Conservation (phyloP, 2,329 filamentous ascomycete genomes). For the Trichophyton rubrum region DNA sequence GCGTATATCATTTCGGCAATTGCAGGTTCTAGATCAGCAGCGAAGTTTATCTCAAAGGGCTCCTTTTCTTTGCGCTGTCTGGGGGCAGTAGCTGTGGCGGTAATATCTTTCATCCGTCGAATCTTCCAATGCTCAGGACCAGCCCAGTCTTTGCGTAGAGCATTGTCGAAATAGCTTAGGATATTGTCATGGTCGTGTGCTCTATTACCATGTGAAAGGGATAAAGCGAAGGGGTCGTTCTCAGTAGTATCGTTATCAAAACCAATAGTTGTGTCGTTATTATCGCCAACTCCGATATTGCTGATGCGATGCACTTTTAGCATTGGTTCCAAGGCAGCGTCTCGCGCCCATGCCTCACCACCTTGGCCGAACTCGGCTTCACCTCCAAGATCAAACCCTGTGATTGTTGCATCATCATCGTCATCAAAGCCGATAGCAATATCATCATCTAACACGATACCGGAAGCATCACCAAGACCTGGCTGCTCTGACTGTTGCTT, state of each 20-base stretch:
- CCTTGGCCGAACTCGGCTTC: conserved; percentile 88
- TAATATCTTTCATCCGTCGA: conserved; percentile 76
- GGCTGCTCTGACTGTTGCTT: conserved; percentile 42
- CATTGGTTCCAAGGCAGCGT: conserved; percentile 76
- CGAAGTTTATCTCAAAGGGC: conserved; percentile 87
- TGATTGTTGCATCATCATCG: conserved; percentile 56
- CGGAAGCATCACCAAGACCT: conserved; percentile 54
- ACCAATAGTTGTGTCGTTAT: conserved; percentile 40
- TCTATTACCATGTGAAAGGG: conserved; percentile 58
- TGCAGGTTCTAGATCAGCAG: conserved; percentile 56
- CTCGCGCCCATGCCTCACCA: conserved; percentile 86
- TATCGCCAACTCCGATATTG: conserved; percentile 42
- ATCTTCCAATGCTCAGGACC: conserved; percentile 99
- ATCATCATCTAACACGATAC: conserved; percentile 75
- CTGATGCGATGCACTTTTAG: conserved; percentile 57
- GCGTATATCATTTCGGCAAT: conserved; percentile 70
- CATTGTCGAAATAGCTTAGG: conserved; percentile 94
- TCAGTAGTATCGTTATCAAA: conserved; percentile 24
- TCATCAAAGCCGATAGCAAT: conserved; percentile 73
- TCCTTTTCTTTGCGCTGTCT: conserved; percentile 85
- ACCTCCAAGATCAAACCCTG: conserved; percentile 53
- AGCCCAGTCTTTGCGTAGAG: conserved; percentile 91
- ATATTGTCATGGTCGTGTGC: conserved; percentile 79
- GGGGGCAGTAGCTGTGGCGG: conserved; percentile 38
- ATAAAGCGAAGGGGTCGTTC: conserved; percentile 63